Percentiles rank a stretch among this genome's conserved stretches.
Evolutionary conservation across 2,329 filamentous ascomycete genomes (phyloP).

Genomic region (Stagonosporopsis rhizophila): DNA sequence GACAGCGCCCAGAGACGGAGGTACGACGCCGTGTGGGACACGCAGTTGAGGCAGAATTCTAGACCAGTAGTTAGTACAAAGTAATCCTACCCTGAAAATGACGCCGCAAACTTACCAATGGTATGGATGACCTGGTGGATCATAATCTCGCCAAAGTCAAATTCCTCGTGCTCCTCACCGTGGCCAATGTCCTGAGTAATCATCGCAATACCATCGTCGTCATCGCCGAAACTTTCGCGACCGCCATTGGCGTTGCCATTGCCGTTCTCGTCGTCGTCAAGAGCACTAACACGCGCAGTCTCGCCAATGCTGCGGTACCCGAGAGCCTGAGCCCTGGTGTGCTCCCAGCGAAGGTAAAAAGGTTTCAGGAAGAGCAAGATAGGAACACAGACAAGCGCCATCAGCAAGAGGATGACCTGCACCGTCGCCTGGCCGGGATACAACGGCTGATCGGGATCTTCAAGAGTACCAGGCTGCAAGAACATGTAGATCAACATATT

Average conservation of each 20-base stretch:
- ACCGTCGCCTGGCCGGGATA: constrained; percentile 79
- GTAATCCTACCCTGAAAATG: background rate
- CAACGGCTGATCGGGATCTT: constrained; percentile 66
- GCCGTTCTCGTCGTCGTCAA: constrained; percentile 76
- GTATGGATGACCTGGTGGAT: constrained; percentile 99
- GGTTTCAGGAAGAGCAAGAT: constrained; percentile 94
- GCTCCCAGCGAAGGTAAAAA: constrained; percentile 90
- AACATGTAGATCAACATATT: constrained; percentile 99
- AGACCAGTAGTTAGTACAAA: constrained; percentile 30
- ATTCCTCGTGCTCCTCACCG: constrained; percentile 88
- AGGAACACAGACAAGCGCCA: constrained; percentile 87
- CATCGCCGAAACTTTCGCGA: constrained; percentile 73
- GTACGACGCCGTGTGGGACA: constrained; percentile 98
- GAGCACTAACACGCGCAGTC: constrained; percentile 82
- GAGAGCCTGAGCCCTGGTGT: constrained; percentile 84
- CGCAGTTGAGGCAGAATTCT: constrained; percentile 99
- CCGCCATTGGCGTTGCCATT: constrained; percentile 64
- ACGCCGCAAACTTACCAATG: constrained; percentile 72
- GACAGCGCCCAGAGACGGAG: constrained; percentile 98
- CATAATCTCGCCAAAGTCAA: constrained; percentile 97
- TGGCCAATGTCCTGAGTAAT: constrained; percentile 80
- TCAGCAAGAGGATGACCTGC: constrained; percentile 78
- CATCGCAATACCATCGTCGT: constrained; percentile 84
- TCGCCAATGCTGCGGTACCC: constrained; percentile 96
- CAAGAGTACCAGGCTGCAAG: constrained; percentile 78